Evolutionary conservation across 306 rosid species (phyloP), one percentile per base, ranked within the genome.

Genomic region (Begonia loranthoides): DNA sequence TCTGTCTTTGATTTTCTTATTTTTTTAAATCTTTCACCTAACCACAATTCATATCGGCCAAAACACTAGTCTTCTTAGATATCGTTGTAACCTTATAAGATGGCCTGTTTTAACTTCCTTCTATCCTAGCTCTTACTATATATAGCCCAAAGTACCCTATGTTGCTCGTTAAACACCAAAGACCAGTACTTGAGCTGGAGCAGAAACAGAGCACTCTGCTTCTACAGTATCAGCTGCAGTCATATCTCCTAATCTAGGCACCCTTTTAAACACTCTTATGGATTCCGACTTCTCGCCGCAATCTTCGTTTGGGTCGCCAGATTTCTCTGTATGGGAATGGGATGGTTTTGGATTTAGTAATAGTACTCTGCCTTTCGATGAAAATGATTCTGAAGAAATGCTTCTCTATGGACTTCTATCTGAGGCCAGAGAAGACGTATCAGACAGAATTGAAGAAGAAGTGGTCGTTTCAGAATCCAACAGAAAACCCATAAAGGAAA

Each of bases 381-480:
- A 80, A 50, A 90, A 90, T 24, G 97, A 90, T 53, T 70, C 97
- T 0, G 95, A 82, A 22, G 97, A 90, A 70, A 90, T 85, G 97
- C 80, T 82, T 54, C 80, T 90, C 15, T 82, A 66, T 2, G 97
- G 79, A 50, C 67, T 90, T 51, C 75, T 90, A 16, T 69, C 90
- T 4, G 56, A 46, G 48, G 62, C 70, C 41, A 57, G 16, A 15
- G 45, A 47, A 22, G 55, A 51, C 17, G 24, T 66, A n/a, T 50
- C 45, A 0, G 45, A 49, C 11, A 69, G 46, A n/a, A 60, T 67
- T 1, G 79, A 83, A 68, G 94, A 79, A 65, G 96, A 87, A 41
- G 96, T 83, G 56, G 82, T 73, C 6, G 65, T 50, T 40, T 60
- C 65, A 1, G 0, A 59, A 21, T 41, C 70, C 63, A 9, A 77